Base-by-base conservation (phyloP, 345 rosid species). In the Theobroma cacao region DNA sequence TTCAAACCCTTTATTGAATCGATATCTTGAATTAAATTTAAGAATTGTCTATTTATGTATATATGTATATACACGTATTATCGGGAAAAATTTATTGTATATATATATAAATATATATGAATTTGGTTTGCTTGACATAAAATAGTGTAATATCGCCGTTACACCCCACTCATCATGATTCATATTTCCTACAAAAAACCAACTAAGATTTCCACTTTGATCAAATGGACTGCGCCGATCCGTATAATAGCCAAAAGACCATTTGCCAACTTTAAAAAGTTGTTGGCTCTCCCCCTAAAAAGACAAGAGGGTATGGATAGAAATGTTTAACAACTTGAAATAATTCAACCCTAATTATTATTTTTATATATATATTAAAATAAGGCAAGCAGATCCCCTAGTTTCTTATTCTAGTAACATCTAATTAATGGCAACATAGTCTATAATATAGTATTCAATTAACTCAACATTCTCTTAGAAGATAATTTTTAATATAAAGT, bases 171-270 rank as follows among this genome's bases (percentile, higher is more conserved):
- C 71, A 36, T 71, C 71, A 36, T 75, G 30, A 22, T 38, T 64
- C 74, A 78, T 48, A 55, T 70, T 64, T 70, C 80, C 80, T 63
- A 47, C 66, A 77, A 77, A 64, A 66, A 61, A 64, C 77, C 91
- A 85, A 68, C 90, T 79, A 86, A 85, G 90, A 85, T 61, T 85
- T 87, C 91, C 88, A 86, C 91, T 84, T 69, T 10, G 72, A 53
- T 72, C 52, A 63, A 45, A 14, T 75, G 77, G 53, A 59, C 55
- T 26, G 38, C 41, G 34, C 43, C 30, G 20, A 9, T n/a, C 31
- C 2, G 22, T 84, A 62, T 13, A 53, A 78, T 55, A 81, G 40
- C 84, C 82, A 65, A 79, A 72, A 67, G 38, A 75, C 77, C 52
- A 82, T 81, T 76, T 81, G 82, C 58, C 73, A 34, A 68, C 82